Conservation (phyloP, 2,329 filamentous ascomycete genomes). For the Fusarium annulatum region DNA sequence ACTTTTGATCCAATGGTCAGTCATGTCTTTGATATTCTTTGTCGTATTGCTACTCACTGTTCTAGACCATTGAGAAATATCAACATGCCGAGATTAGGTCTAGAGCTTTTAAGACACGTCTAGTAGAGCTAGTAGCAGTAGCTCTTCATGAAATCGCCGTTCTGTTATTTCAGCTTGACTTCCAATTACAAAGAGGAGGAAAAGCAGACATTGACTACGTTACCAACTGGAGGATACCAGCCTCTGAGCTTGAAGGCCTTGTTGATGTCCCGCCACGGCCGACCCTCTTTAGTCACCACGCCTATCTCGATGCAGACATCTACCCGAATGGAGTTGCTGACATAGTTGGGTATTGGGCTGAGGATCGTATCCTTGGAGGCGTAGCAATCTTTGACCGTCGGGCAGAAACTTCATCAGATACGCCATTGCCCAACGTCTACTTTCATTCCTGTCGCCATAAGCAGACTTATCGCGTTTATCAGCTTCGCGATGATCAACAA, state of each 20-base stretch:
- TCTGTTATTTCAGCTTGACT: neutral
- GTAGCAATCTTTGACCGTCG: neutral
- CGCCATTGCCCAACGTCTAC: neutral
- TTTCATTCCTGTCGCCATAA: neutral
- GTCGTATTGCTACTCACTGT: neutral
- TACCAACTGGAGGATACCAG: neutral
- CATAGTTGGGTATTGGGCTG: neutral
- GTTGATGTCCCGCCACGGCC: neutral
- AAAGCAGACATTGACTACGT: neutral
- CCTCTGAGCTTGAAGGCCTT: neutral
- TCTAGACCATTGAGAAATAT: neutral
- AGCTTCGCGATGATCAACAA: neutral
- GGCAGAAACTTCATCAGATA: neutral
- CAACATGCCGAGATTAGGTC: neutral
- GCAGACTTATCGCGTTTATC: neutral
- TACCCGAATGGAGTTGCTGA: neutral
- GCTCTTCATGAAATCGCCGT: neutral
- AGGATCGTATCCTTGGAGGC: neutral
- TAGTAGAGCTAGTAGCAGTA: neutral
- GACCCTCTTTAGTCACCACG: neutral
- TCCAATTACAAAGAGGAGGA: neutral
- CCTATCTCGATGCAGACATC: neutral
- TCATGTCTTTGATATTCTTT: too few relatives aligned
- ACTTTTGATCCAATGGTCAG: neutral
- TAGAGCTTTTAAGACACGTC: neutral